Evolutionary conservation across 225 moss, liverwort and hornwort species (phyloP).

Genomic region (Sphagnum contortum): DNA sequence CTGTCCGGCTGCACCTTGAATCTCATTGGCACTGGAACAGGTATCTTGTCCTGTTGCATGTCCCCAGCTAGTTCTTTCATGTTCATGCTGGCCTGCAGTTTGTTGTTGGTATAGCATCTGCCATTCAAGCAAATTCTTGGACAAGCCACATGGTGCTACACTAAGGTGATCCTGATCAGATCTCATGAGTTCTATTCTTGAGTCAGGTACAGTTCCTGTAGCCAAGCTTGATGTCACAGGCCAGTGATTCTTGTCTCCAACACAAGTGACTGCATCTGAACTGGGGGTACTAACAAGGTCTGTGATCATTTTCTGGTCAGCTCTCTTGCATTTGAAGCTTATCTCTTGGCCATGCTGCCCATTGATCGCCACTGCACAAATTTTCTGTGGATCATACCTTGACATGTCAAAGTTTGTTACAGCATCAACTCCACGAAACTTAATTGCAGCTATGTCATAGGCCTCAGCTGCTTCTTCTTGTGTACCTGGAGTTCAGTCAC

Average conservation of each 20-base stretch:
- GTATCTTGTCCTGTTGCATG: slow-evolving; percentile 22
- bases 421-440: slow-evolving; percentile 92
- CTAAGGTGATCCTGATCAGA: slow-evolving; percentile 25
- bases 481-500: slow-evolving; percentile 45
- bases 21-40: too few relatives aligned
- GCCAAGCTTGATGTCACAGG: slow-evolving; percentile 34
- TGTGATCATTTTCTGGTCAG: slow-evolving; percentile 52
- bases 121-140: slow-evolving; percentile 86
- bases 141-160: slow-evolving; percentile 25
- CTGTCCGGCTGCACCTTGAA: background rate
- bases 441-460: slow-evolving; percentile 95
- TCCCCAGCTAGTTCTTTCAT: slow-evolving; percentile 32
- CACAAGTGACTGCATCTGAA: too few relatives aligned
- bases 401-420: slow-evolving; percentile 99
- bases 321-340: too few relatives aligned
- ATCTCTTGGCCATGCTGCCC: slow-evolving; percentile 38
- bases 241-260: slow-evolving; percentile 53
- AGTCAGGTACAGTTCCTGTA: slow-evolving; percentile 38
- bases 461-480: slow-evolving; percentile 99
- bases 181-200: too few relatives aligned
- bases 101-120: slow-evolving; percentile 88
- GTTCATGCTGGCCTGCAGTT: slow-evolving; percentile 18
- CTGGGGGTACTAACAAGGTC: slow-evolving; percentile 31
- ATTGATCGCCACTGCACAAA: slow-evolving; percentile 37
- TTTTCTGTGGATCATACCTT: slow-evolving; percentile 66